Evolutionary conservation across 495 filamentous ascomycete genomes (phyloP), one percentile per base, ranked within the genome.

Genomic region (Podospora didyma): DNA sequence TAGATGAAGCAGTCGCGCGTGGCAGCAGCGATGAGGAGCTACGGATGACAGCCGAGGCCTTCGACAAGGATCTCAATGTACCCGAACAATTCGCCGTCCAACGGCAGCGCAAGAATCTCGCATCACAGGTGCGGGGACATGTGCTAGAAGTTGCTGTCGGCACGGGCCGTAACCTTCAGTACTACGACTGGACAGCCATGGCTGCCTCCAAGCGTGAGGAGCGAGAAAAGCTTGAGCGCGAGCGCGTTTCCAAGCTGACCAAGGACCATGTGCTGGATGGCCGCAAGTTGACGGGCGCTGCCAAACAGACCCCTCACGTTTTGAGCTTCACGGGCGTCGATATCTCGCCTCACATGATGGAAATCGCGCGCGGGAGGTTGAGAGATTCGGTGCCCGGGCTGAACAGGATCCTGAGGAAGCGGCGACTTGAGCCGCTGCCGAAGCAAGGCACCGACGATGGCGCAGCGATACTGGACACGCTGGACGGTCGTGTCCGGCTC

Each of bases 111-210:
- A 75, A 76, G 34, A 72, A 79, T 49, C 75, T 97, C 5, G 79
- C 83, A 5, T 63, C 71, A 17, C 70, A 79, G 52, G 91, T 85
- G 7, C 73, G 76, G 16, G 94, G 95, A 1, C 75, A 97, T 69
- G 92, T 97, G 5, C 78, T 96, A 19, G 95, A 98, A 69, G 85
- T 92, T 12, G 89, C 89, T 49, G 88, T 89, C 41, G 95, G 94
- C 20, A 96, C 95, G n/a, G 94, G 95, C 0, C 76, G 93, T 41
- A 98, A 97, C 65, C 66, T 89, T 28, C 74, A 79, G 21, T 96
- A 84, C 72, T 97, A 95, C 69, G 70, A 73, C 59, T 81, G 76
- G 75, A 65, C 63, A 51, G 65, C 59, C 26, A 50, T 76, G 0
- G 57, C 57, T n/a, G 61, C 60, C 19, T 51, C 62, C 0, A 46